phyloP scores from a whole-genome alignment of 31 red algal genomes.

The Endocladia muricata region DNA sequence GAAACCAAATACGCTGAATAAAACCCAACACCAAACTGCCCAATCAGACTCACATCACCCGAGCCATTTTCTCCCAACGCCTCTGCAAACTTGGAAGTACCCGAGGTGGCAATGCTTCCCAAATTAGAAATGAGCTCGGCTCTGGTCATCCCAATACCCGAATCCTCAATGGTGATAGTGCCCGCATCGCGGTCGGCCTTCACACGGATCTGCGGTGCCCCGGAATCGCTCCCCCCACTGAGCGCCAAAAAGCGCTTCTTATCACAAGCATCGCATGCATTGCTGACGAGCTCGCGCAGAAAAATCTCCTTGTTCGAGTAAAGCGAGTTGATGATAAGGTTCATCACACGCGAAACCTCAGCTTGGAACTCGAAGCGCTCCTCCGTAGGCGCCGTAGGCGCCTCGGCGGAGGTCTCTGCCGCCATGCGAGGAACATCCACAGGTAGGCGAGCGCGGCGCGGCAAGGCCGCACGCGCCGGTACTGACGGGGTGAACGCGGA shows the following conservation, averaged over 20 bases:
- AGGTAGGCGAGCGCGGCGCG: neutral
- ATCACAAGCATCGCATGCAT: slow-evolving; percentile 95
- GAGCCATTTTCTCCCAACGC: slow-evolving; percentile 69
- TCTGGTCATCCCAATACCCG: slow-evolving; percentile 92
- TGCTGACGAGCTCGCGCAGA: slow-evolving; percentile 89
- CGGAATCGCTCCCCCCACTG: slow-evolving; percentile 25
- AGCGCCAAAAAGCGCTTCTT: slow-evolving; percentile 92
- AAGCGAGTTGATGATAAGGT: slow-evolving; percentile 97
- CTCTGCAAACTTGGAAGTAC: slow-evolving; percentile 95
- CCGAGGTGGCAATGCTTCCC: slow-evolving; percentile 89
- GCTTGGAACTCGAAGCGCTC: slow-evolving; percentile 97
- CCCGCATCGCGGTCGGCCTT: slow-evolving; percentile 67
- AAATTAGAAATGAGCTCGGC: slow-evolving; percentile 92
- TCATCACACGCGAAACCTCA: slow-evolving; percentile 92
- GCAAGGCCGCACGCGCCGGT: no score
- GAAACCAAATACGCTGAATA: slow-evolving; percentile 97
- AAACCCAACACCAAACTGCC: slow-evolving; percentile 98
- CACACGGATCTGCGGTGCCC: slow-evolving; percentile 63
- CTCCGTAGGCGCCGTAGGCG: slow-evolving; percentile 21
- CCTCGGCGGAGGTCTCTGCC: slow-evolving; percentile 25
- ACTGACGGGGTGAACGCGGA: neutral
- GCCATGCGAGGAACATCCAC: slow-evolving; percentile 20
- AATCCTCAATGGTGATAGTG: slow-evolving; percentile 80
- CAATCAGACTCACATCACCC: slow-evolving; percentile 84
- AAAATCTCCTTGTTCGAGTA: slow-evolving; percentile 97